phyloP scores from a whole-genome alignment of 352 stramenopile genomes.

The Plasmopara muralis region DNA sequence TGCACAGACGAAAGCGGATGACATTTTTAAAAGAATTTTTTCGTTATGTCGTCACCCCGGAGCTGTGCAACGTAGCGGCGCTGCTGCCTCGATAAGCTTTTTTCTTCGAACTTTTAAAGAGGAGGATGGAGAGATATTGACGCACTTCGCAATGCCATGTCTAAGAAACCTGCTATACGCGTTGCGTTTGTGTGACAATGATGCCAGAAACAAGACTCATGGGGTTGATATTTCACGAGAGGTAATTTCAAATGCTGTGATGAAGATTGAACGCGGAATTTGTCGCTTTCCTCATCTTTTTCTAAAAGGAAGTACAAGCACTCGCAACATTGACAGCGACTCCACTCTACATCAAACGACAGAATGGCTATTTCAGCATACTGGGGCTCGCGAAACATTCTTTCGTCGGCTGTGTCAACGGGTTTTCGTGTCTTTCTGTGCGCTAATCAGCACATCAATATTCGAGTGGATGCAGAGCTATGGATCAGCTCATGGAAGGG shows the following conservation, averaged over 20 bases:
- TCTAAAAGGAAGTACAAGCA: slow-evolving; percentile 5
- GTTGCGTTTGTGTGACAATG: slow-evolving; percentile 50
- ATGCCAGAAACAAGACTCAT: slow-evolving; percentile 23
- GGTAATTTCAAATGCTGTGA: slow-evolving; percentile 58
- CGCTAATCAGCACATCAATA: slow-evolving; percentile 30
- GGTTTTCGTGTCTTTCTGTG: slow-evolving; percentile 45
- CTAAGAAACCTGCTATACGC: slow-evolving; percentile 61
- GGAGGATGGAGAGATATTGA: slow-evolving; percentile 43
- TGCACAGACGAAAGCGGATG: slow-evolving; percentile 24
- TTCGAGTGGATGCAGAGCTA: slow-evolving; percentile 52
- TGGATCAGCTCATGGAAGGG: slow-evolving; percentile 11
- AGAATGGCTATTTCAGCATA: slow-evolving; percentile 39
- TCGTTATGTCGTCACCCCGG: slow-evolving; percentile 61
- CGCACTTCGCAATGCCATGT: slow-evolving; percentile 54
- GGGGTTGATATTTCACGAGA: slow-evolving; percentile 39
- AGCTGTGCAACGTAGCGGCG: slow-evolving; percentile 51
- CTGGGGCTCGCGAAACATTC: slow-evolving; percentile 25
- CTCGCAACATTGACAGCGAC: slow-evolving; percentile 5
- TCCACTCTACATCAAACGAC: slow-evolving; percentile 19
- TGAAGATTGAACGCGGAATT: slow-evolving; percentile 54
- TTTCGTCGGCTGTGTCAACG: slow-evolving; percentile 37
- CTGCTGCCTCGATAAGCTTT: slow-evolving; percentile 55
- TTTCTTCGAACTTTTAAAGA: slow-evolving; percentile 60
- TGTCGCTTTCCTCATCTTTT: slow-evolving; percentile 48
- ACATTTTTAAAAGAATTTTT: slow-evolving; percentile 69